Evolutionary conservation across 2,329 filamentous ascomycete species (phyloP).

Genomic region (Microdochium trichocladiopsis): DNA sequence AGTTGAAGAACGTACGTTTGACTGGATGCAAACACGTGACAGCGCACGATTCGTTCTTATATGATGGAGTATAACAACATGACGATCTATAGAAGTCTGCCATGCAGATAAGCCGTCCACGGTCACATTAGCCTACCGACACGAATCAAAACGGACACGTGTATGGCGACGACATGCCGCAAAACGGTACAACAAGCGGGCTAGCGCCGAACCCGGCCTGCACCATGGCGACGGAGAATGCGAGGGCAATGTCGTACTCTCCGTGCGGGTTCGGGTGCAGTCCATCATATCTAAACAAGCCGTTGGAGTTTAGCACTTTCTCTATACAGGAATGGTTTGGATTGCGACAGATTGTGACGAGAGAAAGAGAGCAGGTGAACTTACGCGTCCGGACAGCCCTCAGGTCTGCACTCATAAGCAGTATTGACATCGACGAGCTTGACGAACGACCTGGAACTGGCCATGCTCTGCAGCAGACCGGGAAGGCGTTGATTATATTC

Average conservation of each 20-base stretch:
- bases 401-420: conserved; percentile 7
- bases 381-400: conserved; percentile 4
- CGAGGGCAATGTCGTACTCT: conserved; percentile 18
- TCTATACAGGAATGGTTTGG: background rate
- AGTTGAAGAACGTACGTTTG: too few species aligned
- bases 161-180: background rate
- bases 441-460: conserved; percentile 7
- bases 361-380: background rate
- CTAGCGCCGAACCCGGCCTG: background rate
- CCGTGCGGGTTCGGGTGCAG: conserved; percentile 19
- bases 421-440: conserved; percentile 11
- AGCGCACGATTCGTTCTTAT: too few species aligned
- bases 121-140: too few species aligned
- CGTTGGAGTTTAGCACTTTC: background rate
- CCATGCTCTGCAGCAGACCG: conserved; percentile 6
- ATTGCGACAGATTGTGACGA: background rate
- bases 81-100: too few species aligned
- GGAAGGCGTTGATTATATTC: background rate
- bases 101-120: too few species aligned
- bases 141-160: too few species aligned
- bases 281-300: conserved; percentile 13
- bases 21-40: too few species aligned
- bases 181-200: background rate
- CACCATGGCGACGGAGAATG: conserved; percentile 8
- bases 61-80: too few species aligned